Conservation (phyloP, 2,329 filamentous ascomycete genomes). For the Talaromyces sp. region DNA sequence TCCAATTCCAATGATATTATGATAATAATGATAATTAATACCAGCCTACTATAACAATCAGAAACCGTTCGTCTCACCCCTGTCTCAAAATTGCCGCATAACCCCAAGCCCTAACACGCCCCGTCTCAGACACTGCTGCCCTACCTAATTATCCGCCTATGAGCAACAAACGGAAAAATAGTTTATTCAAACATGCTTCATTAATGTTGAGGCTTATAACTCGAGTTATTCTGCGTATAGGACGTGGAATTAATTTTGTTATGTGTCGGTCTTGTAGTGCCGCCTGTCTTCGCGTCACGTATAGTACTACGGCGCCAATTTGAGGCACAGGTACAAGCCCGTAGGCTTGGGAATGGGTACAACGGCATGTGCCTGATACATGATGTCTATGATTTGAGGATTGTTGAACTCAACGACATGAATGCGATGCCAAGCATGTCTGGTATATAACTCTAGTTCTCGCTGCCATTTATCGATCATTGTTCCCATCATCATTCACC, state of each 20-base stretch:
- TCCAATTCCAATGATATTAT: neutral
- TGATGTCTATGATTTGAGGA: neutral
- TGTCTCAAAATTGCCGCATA: neutral
- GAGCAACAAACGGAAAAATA: neutral
- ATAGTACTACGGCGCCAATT: neutral
- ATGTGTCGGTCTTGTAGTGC: neutral
- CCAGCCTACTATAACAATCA: neutral
- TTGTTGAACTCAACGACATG: neutral
- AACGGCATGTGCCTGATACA: neutral
- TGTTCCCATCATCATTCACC: neutral
- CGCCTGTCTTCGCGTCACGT: neutral
- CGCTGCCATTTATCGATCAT: neutral
- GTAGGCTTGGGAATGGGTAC: too few species aligned
- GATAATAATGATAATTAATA: neutral
- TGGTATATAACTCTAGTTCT: neutral
- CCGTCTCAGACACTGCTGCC: neutral
- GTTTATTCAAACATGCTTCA: neutral
- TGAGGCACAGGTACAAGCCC: neutral
- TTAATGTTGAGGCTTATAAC: neutral
- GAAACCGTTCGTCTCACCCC: neutral
- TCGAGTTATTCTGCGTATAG: neutral
- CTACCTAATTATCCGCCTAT: neutral
- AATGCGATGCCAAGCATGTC: neutral
- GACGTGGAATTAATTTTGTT: neutral
- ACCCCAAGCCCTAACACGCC: neutral